Evolutionary conservation across 1,139 yeast genomes (phyloP).

Genomic region (Wickerhamiella infanticola): DNA sequence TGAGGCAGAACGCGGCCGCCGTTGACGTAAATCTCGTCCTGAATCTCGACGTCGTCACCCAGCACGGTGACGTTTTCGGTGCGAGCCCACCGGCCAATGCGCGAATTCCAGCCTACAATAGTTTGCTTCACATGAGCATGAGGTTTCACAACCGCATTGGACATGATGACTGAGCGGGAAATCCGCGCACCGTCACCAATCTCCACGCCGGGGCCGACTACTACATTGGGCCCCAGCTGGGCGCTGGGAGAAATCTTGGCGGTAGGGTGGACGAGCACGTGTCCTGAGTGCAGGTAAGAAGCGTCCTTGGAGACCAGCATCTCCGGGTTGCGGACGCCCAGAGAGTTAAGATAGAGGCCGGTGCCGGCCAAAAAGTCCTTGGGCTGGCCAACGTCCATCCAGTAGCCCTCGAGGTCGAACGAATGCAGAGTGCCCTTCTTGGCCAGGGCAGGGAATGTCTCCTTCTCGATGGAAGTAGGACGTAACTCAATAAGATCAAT

Average conservation of each 20-base stretch:
- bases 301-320: slow-evolving; percentile 46
- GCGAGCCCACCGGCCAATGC: slow-evolving; percentile 98
- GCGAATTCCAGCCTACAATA: slow-evolving; percentile 98
- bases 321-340: slow-evolving; percentile 66
- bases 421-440: slow-evolving; percentile 82
- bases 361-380: slow-evolving; percentile 98
- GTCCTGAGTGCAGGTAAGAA: slow-evolving; percentile 74
- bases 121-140: slow-evolving; percentile 98
- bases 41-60: slow-evolving; percentile 97
- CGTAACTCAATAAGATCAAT: slow-evolving; percentile 92
- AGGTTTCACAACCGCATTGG: slow-evolving; percentile 84
- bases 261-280: slow-evolving; percentile 86
- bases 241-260: slow-evolving; percentile 89
- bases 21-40: slow-evolving; percentile 95
- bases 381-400: slow-evolving; percentile 99
- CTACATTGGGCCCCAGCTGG: slow-evolving; percentile 96
- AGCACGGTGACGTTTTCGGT: slow-evolving; percentile 94
- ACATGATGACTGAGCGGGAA: slow-evolving; percentile 84
- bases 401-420: slow-evolving; percentile 95
- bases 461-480: slow-evolving; percentile 99
- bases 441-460: slow-evolving; percentile 94
- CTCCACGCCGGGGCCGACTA: slow-evolving; percentile 90
- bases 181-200: slow-evolving; percentile 99
- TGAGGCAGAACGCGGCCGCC: slow-evolving; percentile 99
- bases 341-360: slow-evolving; percentile 74